Evolutionary conservation across 2,329 filamentous ascomycete species (phyloP).

Genomic region (Metarhizium humberi): DNA sequence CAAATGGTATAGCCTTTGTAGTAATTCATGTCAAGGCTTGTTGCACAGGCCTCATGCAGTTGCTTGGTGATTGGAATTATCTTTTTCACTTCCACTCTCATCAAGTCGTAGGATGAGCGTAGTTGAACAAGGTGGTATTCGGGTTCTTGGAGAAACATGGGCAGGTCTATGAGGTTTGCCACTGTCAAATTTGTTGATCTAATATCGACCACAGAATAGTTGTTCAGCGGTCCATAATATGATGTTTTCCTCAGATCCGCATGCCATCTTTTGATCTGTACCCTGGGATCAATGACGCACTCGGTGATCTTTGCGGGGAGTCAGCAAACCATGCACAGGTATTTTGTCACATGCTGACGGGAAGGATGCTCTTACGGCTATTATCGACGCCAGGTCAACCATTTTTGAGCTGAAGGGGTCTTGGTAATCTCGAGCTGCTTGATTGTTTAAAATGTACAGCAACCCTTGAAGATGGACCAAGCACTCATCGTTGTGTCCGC

Average conservation of each 20-base stretch:
- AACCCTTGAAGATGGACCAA: slow-evolving; percentile 5
- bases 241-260: slow-evolving; percentile 2
- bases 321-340: background rate
- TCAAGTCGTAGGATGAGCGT: slow-evolving; percentile 3
- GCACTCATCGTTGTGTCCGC: slow-evolving; percentile 1
- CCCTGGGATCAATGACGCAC: slow-evolving; percentile 4
- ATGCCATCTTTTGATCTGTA: slow-evolving; percentile 2
- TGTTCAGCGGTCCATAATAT: slow-evolving; percentile 5
- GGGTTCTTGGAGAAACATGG: slow-evolving; percentile 3
- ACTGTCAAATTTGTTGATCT: slow-evolving; percentile 5
- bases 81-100: slow-evolving; percentile 3
- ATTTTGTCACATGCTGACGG: background rate
- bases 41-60: slow-evolving; percentile 2
- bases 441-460: slow-evolving; percentile 2
- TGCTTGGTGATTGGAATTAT: background rate
- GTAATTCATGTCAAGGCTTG: slow-evolving; percentile 1
- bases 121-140: slow-evolving; percentile 4
- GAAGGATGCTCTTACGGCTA: background rate
- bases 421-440: background rate
- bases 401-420: slow-evolving; percentile 4
- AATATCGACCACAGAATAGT: slow-evolving; percentile 7
- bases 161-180: slow-evolving; percentile 4
- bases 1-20: slow-evolving; percentile 6
- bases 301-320: slow-evolving; percentile 1
- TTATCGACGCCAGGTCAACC: slow-evolving; percentile 3